Evolutionary conservation across 2,329 filamentous ascomycete genomes (phyloP).

Genomic region (Pyrenophora tritici-repentis): DNA sequence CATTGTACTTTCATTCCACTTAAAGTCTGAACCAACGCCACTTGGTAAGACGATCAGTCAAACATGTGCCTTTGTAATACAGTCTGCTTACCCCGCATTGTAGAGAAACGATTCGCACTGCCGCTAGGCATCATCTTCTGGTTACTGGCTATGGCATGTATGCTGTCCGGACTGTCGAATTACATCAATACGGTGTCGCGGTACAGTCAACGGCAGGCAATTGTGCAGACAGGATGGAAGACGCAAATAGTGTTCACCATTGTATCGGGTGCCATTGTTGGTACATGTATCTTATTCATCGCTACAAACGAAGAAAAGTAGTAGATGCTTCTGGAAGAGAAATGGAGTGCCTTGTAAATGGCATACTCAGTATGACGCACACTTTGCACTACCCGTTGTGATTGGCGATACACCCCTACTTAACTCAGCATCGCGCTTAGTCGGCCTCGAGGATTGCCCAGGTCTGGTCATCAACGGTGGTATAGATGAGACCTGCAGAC

Average conservation of each 20-base stretch:
- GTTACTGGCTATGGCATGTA: constrained; percentile 75
- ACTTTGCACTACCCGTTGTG: not conserved
- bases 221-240: constrained; percentile 93
- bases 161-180: constrained; percentile 78
- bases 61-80: not conserved
- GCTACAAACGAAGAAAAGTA: constrained; percentile 44
- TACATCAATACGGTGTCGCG: constrained; percentile 84
- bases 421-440: constrained; percentile 12
- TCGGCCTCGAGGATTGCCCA: constrained; percentile 78
- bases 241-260: constrained; percentile 73
- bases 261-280: constrained; percentile 48
- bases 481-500: constrained; percentile 76
- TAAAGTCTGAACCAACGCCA: constrained; percentile 68
- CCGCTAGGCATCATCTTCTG: constrained; percentile 90
- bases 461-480: constrained; percentile 90
- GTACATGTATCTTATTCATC: constrained; percentile 50
- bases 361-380: not conserved
- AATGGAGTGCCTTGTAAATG: too few relatives aligned
- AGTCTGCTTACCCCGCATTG: not conserved
- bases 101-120: constrained; percentile 77
- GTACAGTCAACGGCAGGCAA: constrained; percentile 76
- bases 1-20: constrained; percentile 90
- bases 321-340: constrained; percentile 9
- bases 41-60: constrained; percentile 18
- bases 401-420: not conserved